A percentile compares a stretch with the other conserved stretches of the same genome.
Conservation (phyloP, 2,329 filamentous ascomycete species). For the Aspergillus sp. region DNA sequence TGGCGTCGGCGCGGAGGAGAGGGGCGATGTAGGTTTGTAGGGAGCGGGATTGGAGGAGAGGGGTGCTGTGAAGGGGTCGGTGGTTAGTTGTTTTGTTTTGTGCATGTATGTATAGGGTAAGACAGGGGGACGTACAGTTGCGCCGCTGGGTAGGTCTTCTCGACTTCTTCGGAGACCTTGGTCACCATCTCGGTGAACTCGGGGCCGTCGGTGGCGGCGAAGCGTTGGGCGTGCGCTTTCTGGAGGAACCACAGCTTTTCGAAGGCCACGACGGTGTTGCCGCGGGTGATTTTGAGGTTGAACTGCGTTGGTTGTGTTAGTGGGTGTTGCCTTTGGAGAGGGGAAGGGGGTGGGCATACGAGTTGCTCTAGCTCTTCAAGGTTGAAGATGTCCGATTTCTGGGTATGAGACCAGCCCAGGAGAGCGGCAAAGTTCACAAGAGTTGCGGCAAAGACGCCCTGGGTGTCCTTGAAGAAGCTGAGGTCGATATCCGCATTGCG, state of each 20-base stretch:
- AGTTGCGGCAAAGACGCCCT: constrained; percentile 63
- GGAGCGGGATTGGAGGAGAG: constrained; percentile 34
- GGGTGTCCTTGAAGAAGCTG: constrained; percentile 55
- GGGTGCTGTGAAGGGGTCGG: constrained; percentile 18
- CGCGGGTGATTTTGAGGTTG: constrained; percentile 83
- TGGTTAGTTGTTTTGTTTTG: constrained; percentile 8
- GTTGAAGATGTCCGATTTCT: constrained; percentile 69
- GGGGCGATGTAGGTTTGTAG: constrained; percentile 52
- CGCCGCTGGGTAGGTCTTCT: constrained; percentile 24
- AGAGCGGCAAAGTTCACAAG: constrained; percentile 82
- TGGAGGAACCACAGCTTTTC: constrained; percentile 82
- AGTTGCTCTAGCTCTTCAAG: constrained; percentile 69
- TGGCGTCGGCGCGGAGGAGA: constrained; percentile 56
- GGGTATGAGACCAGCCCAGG: constrained; percentile 75
- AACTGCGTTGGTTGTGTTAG: constrained; percentile 55
- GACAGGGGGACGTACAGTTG: constrained; percentile 41
- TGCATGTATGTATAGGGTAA: too few species aligned
- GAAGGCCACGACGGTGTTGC: constrained; percentile 79
- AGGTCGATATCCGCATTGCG: constrained; percentile 70
- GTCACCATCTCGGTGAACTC: constrained; percentile 44
- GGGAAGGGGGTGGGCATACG: too few species aligned
- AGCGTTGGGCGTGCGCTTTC: constrained; percentile 62
- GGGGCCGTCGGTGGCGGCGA: constrained; percentile 49
- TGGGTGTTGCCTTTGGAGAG: too few species aligned
- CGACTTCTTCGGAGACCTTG: constrained; percentile 31